Evolutionary conservation across 768 basidiomycete genomes (phyloP), one percentile per base, ranked within the genome.

Genomic region (Boletus rubroflammeus): DNA sequence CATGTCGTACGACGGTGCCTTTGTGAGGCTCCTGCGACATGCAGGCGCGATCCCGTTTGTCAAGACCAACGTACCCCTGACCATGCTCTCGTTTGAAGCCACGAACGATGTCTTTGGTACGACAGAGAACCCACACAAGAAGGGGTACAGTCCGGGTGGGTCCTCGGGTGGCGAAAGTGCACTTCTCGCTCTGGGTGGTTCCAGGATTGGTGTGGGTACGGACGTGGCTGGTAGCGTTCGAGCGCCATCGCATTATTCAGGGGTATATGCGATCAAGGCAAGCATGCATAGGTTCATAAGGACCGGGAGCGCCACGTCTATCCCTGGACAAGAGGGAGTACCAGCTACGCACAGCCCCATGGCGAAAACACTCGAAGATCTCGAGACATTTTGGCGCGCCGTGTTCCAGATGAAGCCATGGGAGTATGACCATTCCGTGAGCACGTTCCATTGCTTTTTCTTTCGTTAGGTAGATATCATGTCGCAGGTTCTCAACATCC

Each of bases 181-280:
- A 3, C 75, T 87, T 0, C 73, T 88, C 17, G 84, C 85, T 0
- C 72, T 78, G 49, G 81, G 82, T 19, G 84, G 84, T 29, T 77
- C 81, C 3, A 75, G 82, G 44, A 74, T 85, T 21, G 85, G 85
- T 1, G 73, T 87, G 41, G 86, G 86, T 6, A 83, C 85, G 6
- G 86, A 88, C 54, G 83, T 88, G 21, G 86, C 81, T 10, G 88
- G 86, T 3, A 83, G 81, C 29, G 79, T 90, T 38, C 78, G 86
- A 19, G 78, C 78, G 8, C 87, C 87, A 3, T 79, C 86, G 1
- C 80, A 85, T 53, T 84, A 83, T 59, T 83, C 82, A 41, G 87
- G 85, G 0, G 68, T 86, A 2, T 86, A 83, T 67, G 72, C 79
- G 8, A 75, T 85, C 65, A 81, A 79, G 63, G 75, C 81, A 10